These are phyloP conservation scores for Kodamaea lidongshanica DNA, from an alignment of 805 yeast genomes.

Conservation along the genomic window DNA sequence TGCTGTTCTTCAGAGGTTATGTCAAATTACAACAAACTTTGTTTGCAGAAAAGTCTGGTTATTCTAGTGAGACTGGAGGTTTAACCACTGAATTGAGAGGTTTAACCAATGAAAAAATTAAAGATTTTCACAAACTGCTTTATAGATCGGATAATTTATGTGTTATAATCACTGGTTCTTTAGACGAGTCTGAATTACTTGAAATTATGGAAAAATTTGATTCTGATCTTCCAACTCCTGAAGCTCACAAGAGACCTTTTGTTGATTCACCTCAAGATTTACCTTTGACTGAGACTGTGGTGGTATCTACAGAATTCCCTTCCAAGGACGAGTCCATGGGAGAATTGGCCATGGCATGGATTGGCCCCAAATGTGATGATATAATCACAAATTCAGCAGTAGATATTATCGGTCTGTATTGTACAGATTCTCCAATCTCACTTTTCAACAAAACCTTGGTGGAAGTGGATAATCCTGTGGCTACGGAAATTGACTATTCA, in stretches of 20 bases:
- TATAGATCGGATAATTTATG: constrained; percentile 84
- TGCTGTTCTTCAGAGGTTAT: constrained; percentile 60
- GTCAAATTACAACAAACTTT: constrained; percentile 55
- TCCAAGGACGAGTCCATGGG: constrained; percentile 85
- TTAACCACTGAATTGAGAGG: constrained; percentile 67
- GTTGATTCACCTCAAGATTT: constrained; percentile 54
- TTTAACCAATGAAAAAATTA: constrained; percentile 67
- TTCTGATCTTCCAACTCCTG: constrained; percentile 42
- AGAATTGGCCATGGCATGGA: constrained; percentile 67
- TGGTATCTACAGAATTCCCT: constrained; percentile 67
- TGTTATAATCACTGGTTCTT: constrained; percentile 77
- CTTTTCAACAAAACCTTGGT: constrained; percentile 64
- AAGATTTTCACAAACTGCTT: constrained; percentile 60
- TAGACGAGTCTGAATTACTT: constrained; percentile 70
- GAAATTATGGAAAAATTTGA: constrained; percentile 59
- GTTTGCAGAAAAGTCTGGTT: constrained; percentile 62
- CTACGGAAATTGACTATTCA: constrained; percentile 61
- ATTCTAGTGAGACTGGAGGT: constrained; percentile 93
- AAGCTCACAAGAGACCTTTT: constrained; percentile 58
- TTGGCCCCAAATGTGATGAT: constrained; percentile 64
- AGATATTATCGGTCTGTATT: constrained; percentile 63
- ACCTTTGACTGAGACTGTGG: constrained; percentile 33
- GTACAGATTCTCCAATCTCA: constrained; percentile 74
- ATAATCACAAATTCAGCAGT: constrained; percentile 57
- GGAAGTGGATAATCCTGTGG: constrained; percentile 76